These are phyloP conservation scores for Neurospora sp. DNA, from an alignment of 495 filamentous ascomycete species.

Conservation along the genomic window DNA sequence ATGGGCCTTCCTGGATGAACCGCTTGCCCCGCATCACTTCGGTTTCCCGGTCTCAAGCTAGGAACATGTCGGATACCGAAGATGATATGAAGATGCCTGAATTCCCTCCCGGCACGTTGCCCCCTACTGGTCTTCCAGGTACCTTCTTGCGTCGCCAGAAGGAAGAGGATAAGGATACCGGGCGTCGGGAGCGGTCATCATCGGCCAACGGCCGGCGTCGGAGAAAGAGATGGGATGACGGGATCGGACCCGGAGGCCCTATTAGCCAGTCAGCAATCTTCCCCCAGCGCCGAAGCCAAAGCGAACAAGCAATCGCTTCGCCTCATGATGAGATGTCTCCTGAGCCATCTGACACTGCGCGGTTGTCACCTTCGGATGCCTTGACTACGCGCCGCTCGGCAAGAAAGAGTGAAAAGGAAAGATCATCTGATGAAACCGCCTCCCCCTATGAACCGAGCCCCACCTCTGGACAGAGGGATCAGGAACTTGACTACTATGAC, in stretches of 20 bases:
- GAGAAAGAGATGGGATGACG: constrained; percentile 59
- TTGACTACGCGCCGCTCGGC: not conserved
- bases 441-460: constrained; percentile 16
- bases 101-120: constrained; percentile 68
- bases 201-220: constrained; percentile 52
- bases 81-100: constrained; percentile 50
- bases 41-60: constrained; percentile 75
- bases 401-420: constrained; percentile 7
- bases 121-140: constrained; percentile 61
- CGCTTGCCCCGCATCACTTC: constrained; percentile 85
- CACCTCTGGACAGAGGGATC: constrained; percentile 22
- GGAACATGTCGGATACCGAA: constrained; percentile 48
- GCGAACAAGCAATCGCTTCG: constrained; percentile 18
- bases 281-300: constrained; percentile 48
- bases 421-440: constrained; percentile 5
- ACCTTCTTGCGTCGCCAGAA: constrained; percentile 75
- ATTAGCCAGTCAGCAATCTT: constrained; percentile 85
- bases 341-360: constrained; percentile 16
- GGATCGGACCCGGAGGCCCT: constrained; percentile 73
- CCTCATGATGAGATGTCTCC: constrained; percentile 12
- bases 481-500: constrained; percentile 55
- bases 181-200: constrained; percentile 47
- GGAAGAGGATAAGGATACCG: constrained; percentile 55
- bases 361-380: constrained; percentile 15
- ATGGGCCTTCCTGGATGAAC: constrained; percentile 90